Evolutionary conservation across 2,329 filamentous ascomycete genomes (phyloP), one percentile per base, ranked within the genome.

Genomic region (Ceratocystiopsis sp.): DNA sequence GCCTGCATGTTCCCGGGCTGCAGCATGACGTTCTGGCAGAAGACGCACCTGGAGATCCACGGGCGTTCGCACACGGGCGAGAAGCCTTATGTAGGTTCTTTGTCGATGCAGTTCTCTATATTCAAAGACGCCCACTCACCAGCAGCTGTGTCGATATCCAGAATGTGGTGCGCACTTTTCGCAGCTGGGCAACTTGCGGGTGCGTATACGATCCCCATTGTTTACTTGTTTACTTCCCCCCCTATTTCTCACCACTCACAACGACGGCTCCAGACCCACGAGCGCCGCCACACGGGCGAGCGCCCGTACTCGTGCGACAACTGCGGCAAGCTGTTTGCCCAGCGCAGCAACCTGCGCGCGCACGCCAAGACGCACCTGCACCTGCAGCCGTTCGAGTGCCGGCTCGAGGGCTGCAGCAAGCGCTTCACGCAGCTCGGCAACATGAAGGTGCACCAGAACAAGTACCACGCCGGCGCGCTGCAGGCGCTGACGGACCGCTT

Each of bases 381-480:
- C 38, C 68, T 74, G 35, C 93, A 91, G 61, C 82, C 79, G 1
- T 94, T 81, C 57, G 72, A 75, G 29, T 96, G 89, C 62, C 76
- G 73, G 47, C 68, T 95, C 9, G 85, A 93, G 52, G 71, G 76
- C 47, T 96, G 89, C 62, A 75, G 77, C 48, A 95, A 94, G 64
- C 71, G 78, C 37, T 95, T 95, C 57, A 93, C 84, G 0, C 84
- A 93, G 52, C 72, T 89, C 2, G 89, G 89, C 10, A 95, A 95
- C 55, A 72, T 95, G 51, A 96, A 96, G 73, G 84, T 81, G 3
- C 89, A 96, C 55, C 85, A 93, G 61, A 95, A 95, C 64, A 89
- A 87, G 55, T 95, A 93, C 57, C 89, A 96, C 60, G 72, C 74
- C 35, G 63, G 73, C n/a, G 80, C 81, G 0, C 68, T 95, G 35